These are phyloP conservation scores for Aspergillus aculeatinus DNA, from an alignment of 2,329 filamentous ascomycete genomes.

Conservation along the genomic window DNA sequence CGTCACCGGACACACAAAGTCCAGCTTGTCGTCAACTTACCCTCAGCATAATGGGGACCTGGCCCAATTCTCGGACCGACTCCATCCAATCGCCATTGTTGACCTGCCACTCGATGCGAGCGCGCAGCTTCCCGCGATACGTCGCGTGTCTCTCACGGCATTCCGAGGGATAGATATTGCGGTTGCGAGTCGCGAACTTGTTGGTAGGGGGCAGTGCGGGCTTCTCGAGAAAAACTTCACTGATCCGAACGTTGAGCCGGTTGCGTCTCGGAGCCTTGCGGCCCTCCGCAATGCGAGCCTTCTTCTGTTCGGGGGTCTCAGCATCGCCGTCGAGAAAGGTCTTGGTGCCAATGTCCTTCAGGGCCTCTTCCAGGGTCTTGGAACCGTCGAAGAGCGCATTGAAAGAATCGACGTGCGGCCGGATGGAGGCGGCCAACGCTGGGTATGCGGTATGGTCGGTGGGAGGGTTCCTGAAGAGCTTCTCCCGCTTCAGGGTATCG, in stretches of 20 bases:
- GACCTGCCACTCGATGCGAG: slow-evolving; percentile 78
- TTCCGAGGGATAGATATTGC: slow-evolving; percentile 87
- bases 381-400: slow-evolving; percentile 79
- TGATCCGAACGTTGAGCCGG: slow-evolving; percentile 73
- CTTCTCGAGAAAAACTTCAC: slow-evolving; percentile 79
- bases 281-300: slow-evolving; percentile 51
- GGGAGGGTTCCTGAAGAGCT: slow-evolving; percentile 85
- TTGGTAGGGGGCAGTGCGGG: slow-evolving; percentile 76
- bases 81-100: slow-evolving; percentile 85
- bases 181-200: slow-evolving; percentile 74
- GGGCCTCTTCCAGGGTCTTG: slow-evolving; percentile 70
- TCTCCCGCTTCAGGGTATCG: slow-evolving; percentile 79
- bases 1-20: neutral
- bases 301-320: slow-evolving; percentile 41
- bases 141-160: slow-evolving; percentile 91
- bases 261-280: slow-evolving; percentile 63
- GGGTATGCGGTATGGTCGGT: slow-evolving; percentile 86
- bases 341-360: slow-evolving; percentile 89
- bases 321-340: slow-evolving; percentile 77
- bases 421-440: slow-evolving; percentile 76
- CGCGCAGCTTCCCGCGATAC: slow-evolving; percentile 83
- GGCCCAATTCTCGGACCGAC: slow-evolving; percentile 79
- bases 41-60: slow-evolving; percentile 91
- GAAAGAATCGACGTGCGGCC: slow-evolving; percentile 93
- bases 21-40: slow-evolving; percentile 48